phyloP scores from a whole-genome alignment of 2,329 filamentous ascomycete genomes.

The Ambrosiella cleistominuta region DNA sequence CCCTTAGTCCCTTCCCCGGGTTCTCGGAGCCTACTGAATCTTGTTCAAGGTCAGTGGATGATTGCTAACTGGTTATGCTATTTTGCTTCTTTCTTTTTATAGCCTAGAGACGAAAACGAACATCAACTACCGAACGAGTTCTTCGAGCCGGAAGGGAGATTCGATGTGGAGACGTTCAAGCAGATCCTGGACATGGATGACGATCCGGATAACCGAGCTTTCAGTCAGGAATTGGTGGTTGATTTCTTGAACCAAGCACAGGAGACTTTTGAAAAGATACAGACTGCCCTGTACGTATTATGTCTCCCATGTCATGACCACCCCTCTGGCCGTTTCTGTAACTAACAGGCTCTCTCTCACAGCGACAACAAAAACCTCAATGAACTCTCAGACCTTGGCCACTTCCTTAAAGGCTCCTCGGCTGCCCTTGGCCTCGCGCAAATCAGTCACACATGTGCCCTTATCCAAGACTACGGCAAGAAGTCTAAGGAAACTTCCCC shows the following conservation, averaged over 20 bases:
- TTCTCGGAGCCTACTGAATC: no score
- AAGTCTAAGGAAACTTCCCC: constrained; percentile 59
- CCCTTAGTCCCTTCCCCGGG: no score
- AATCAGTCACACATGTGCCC: constrained; percentile 84
- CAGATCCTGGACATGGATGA: constrained; percentile 99
- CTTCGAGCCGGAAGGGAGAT: constrained; percentile 21
- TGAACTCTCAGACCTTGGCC: constrained; percentile 68
- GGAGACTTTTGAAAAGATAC: constrained; percentile 72
- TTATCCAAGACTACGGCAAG: constrained; percentile 86
- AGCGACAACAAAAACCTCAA: constrained; percentile 52
- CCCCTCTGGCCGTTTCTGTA: background rate
- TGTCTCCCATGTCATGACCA: background rate
- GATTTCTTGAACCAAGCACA: constrained; percentile 89
- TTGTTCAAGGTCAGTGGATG: no score
- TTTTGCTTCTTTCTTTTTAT: no score
- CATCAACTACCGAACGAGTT: no score
- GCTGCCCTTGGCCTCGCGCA: constrained; percentile 82
- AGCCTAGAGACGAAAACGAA: no score
- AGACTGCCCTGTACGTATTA: constrained; percentile 55
- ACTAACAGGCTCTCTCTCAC: constrained; percentile 7
- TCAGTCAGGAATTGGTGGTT: constrained; percentile 73
- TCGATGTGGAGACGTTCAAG: constrained; percentile 68
- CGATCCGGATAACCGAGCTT: constrained; percentile 65
- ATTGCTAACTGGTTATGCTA: no score
- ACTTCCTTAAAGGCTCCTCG: constrained; percentile 95